These are phyloP conservation scores for Rhizophora apiculata DNA, from an alignment of 345 rosid genomes.

Conservation along the genomic window DNA sequence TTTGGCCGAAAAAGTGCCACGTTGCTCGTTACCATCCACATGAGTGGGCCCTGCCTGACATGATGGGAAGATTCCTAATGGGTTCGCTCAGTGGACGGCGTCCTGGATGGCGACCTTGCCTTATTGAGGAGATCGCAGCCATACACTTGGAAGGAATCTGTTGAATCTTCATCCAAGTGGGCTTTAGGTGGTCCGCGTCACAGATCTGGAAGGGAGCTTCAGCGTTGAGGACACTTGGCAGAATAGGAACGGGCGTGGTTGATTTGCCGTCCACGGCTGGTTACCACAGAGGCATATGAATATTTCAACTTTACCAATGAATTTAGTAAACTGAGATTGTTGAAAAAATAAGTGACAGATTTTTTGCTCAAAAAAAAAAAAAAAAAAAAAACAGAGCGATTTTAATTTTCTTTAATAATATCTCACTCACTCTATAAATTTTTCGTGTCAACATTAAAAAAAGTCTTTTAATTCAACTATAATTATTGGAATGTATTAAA, in stretches of 20 bases:
- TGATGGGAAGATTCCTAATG: constrained; percentile 12
- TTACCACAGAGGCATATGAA: neutral
- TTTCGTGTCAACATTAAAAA: too few species aligned
- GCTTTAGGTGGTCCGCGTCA: constrained; percentile 29
- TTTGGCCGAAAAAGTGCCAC: constrained; percentile 21
- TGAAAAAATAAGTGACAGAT: too few species aligned
- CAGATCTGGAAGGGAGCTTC: constrained; percentile 6
- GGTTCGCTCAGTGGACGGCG: constrained; percentile 25
- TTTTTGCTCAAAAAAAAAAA: neutral
- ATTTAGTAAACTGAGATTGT: neutral
- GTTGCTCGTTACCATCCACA: constrained; percentile 15
- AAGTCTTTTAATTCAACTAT: too few species aligned
- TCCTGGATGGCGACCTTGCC: constrained; percentile 12
- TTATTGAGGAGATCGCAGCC: neutral
- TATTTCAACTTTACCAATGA: neutral
- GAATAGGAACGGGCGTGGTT: neutral
- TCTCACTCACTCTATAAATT: too few species aligned
- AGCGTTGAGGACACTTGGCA: constrained; percentile 10
- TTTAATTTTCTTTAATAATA: too few species aligned
- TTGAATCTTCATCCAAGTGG: constrained; percentile 11
- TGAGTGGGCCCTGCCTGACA: constrained; percentile 16
- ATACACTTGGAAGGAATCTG: constrained; percentile 30
- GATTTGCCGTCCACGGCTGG: constrained; percentile 15
- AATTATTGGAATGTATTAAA: too few species aligned
- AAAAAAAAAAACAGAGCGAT: too few species aligned